Evolutionary conservation across 1,139 yeast genomes (phyloP).

Genomic region (Kodamaea derodonti): DNA sequence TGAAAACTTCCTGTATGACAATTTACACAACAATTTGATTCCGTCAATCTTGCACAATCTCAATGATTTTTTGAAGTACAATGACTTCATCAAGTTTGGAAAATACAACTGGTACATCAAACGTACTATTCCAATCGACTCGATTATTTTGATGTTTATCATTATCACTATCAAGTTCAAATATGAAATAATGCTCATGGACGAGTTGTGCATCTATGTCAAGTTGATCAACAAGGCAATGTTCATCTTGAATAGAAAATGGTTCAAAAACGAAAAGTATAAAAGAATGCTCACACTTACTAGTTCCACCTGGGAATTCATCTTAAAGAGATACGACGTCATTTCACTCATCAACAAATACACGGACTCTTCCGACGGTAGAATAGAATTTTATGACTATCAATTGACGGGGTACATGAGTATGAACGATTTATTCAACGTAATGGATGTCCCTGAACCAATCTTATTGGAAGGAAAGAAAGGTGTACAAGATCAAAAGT

Average conservation of each 20-base stretch:
- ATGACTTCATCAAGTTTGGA: slow-evolving; percentile 46
- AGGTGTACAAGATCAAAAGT: not conserved
- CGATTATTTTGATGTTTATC: slow-evolving; percentile 51
- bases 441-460: slow-evolving; percentile 46
- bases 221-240: slow-evolving; percentile 41
- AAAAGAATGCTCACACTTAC: slow-evolving; percentile 43
- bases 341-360: slow-evolving; percentile 28
- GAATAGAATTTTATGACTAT: slow-evolving; percentile 37
- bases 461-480: slow-evolving; percentile 10
- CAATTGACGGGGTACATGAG: slow-evolving; percentile 39
- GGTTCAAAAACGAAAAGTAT: slow-evolving; percentile 47
- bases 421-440: slow-evolving; percentile 38
- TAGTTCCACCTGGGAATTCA: slow-evolving; percentile 43
- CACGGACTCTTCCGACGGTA: slow-evolving; percentile 18
- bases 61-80: slow-evolving; percentile 49
- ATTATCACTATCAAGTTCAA: slow-evolving; percentile 53
- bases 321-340: slow-evolving; percentile 33
- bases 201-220: slow-evolving; percentile 29
- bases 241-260: slow-evolving; percentile 41
- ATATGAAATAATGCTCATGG: slow-evolving; percentile 36
- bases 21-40: slow-evolving; percentile 48
- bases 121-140: slow-evolving; percentile 56
- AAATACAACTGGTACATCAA: slow-evolving; percentile 59
- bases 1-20: slow-evolving; percentile 43
- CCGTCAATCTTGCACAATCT: slow-evolving; percentile 58